Percentiles rank a stretch among this genome's conserved stretches.
Evolutionary conservation across 345 rosid genomes (phyloP).

Genomic region (rapeseed (Brassica napus)): Da-Ae NC_063450.1:40923501-40924000

Average conservation of each 20-base stretch:
- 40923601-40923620: neutral
- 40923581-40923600: slow-evolving; percentile 23
- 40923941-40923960: too few species aligned
- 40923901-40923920: too few species aligned
- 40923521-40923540: slow-evolving; percentile 22
- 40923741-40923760: slow-evolving; percentile 23
- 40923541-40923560: slow-evolving; percentile 9
- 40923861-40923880: too few species aligned
- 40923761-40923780: slow-evolving; percentile 35
- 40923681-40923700: slow-evolving; percentile 23
- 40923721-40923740: slow-evolving; percentile 46
- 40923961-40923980: too few species aligned
- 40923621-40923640: neutral
- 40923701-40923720: slow-evolving; percentile 23
- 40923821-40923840: too few species aligned
- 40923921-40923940: too few species aligned
- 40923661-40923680: slow-evolving; percentile 7
- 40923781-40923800: neutral
- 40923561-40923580: neutral
- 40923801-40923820: too few species aligned
- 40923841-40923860: too few species aligned
- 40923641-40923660: slow-evolving; percentile 3
- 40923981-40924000: too few species aligned
- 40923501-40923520: slow-evolving; percentile 13
- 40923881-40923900: too few species aligned